These are phyloP conservation scores for Raffaelea arxii DNA, from an alignment of 2,329 filamentous ascomycete species.

Conservation along the genomic window DNA sequence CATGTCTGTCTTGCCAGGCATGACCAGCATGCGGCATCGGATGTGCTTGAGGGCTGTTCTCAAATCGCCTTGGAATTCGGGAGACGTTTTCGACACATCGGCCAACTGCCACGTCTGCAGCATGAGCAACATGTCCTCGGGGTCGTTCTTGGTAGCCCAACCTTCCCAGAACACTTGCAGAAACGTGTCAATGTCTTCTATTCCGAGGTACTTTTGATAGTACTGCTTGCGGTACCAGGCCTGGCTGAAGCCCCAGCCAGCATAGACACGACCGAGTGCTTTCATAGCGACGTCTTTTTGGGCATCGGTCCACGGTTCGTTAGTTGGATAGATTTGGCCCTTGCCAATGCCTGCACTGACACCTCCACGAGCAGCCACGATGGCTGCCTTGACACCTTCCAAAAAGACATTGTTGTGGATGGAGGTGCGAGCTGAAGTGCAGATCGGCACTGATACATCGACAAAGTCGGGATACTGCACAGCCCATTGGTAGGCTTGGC, in stretches of 20 bases:
- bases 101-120: conserved; percentile 68
- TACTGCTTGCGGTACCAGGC: conserved; percentile 65
- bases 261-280: conserved; percentile 64
- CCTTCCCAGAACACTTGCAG: conserved; percentile 67
- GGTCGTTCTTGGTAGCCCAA: conserved; percentile 40
- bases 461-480: conserved; percentile 38
- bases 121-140: conserved; percentile 22
- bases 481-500: conserved; percentile 43
- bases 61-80: conserved; percentile 60
- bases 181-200: conserved; percentile 61
- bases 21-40: conserved; percentile 61
- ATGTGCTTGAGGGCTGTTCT: conserved; percentile 57
- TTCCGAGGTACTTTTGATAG: conserved; percentile 52
- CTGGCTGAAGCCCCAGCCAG: conserved; percentile 73
- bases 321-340: conserved; percentile 15
- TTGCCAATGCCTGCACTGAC: conserved; percentile 31
- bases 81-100: conserved; percentile 59
- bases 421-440: conserved; percentile 37
- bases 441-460: conserved; percentile 35
- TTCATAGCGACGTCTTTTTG: conserved; percentile 37
- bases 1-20: conserved; percentile 64
- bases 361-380: conserved; percentile 31
- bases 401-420: conserved; percentile 44
- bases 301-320: conserved; percentile 15
- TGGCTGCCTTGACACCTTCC: conserved; percentile 39